These are phyloP conservation scores for Monosporozyma unispora DNA, from an alignment of 805 yeast species.

Conservation along the genomic window DNA sequence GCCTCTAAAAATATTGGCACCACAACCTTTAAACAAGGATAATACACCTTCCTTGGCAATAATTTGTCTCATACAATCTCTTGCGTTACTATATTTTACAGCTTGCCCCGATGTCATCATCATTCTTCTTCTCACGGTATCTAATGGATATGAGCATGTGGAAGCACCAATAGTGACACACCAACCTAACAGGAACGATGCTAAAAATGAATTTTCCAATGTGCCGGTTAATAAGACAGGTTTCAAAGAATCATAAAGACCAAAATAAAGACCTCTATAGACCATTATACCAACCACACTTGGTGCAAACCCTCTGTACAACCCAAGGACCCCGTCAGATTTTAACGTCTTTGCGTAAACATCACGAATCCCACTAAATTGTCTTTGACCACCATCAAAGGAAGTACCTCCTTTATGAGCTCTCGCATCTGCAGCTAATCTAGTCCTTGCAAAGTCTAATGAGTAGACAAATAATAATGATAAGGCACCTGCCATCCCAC, in stretches of 20 bases:
- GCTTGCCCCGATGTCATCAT: constrained; percentile 99
- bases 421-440: constrained; percentile 95
- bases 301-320: constrained; percentile 99
- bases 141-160: constrained; percentile 97
- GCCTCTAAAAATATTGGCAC: constrained; percentile 99
- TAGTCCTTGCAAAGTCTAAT: constrained; percentile 93
- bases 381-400: constrained; percentile 52
- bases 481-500: constrained; percentile 96
- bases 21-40: constrained; percentile 97
- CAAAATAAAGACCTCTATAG: constrained; percentile 99
- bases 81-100: constrained; percentile 90
- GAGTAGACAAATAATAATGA: constrained; percentile 90
- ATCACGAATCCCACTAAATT: constrained; percentile 94
- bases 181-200: constrained; percentile 96
- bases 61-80: constrained; percentile 84
- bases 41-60: constrained; percentile 92
- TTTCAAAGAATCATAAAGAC: constrained; percentile 93
- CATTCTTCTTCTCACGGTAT: constrained; percentile 99
- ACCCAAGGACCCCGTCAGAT: constrained; percentile 95
- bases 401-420: constrained; percentile 57
- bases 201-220: constrained; percentile 88
- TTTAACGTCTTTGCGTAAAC: constrained; percentile 94
- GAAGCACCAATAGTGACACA: constrained; percentile 97
- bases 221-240: constrained; percentile 92
- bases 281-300: constrained; percentile 95